A percentile compares a stretch with the other conserved stretches of the same genome.
Evolutionary conservation across 1,284 basidiomycete genomes (phyloP).

Genomic region (Pseudozyma pruni): DNA sequence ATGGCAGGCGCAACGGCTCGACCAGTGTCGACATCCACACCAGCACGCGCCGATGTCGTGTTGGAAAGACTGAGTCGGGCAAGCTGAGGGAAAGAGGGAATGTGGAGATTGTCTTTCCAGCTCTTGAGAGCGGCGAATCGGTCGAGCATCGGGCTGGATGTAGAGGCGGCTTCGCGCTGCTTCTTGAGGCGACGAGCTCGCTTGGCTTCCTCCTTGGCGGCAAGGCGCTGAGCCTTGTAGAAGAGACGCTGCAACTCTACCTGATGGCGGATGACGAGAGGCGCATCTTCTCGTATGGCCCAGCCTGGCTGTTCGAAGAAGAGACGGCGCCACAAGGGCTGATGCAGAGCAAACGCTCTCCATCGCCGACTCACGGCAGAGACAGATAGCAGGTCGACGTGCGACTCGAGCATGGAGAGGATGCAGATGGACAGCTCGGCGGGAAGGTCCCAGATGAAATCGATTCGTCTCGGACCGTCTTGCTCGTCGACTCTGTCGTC

Average conservation of each 20-base stretch:
- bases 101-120: slow-evolving; percentile 47
- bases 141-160: slow-evolving; percentile 19
- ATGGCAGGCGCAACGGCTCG: slow-evolving; percentile 2
- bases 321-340: slow-evolving; percentile 42
- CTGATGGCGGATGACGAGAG: slow-evolving; percentile 39
- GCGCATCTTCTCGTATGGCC: slow-evolving; percentile 49
- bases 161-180: slow-evolving; percentile 13
- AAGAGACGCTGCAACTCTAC: slow-evolving; percentile 16
- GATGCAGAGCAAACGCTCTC: slow-evolving; percentile 36
- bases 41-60: neutral
- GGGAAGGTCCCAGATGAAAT: slow-evolving; percentile 45
- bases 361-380: slow-evolving; percentile 36
- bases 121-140: slow-evolving; percentile 31
- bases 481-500: neutral
- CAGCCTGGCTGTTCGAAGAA: slow-evolving; percentile 48
- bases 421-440: slow-evolving; percentile 51
- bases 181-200: slow-evolving; percentile 13
- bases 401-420: slow-evolving; percentile 23
- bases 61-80: slow-evolving; percentile 12
- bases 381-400: slow-evolving; percentile 30
- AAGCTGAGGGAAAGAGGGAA: slow-evolving; percentile 39
- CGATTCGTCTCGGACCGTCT: slow-evolving; percentile 11
- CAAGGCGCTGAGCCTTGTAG: slow-evolving; percentile 13
- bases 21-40: slow-evolving; percentile 26
- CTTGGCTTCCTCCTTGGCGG: slow-evolving; percentile 24